Evolutionary conservation across 2,329 filamentous ascomycete species (phyloP), one percentile per base, ranked within the genome.

Genomic region (Fusarium tuaranense): DNA sequence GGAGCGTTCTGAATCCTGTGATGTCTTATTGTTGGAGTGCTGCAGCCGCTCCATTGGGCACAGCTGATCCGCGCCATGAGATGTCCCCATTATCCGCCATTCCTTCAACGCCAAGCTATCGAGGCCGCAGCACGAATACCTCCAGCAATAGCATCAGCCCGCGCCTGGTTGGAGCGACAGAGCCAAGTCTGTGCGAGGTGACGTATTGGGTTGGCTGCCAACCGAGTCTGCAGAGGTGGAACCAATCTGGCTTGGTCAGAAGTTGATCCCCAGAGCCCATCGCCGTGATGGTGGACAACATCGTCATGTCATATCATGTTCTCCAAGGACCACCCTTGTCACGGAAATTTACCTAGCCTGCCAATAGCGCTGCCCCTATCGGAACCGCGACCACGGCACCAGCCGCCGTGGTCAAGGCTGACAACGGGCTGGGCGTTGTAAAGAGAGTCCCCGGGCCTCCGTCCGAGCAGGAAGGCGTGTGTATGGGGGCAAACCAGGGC

Each of bases 231-330:
- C 55, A 72, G 55, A 71, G 39, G 63, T 70, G 68, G 64, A 68
- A 63, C 55, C 34, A 64, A 27, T 41, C 60, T 57, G 64, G 48
- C 64, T 58, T 65, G 65, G 60, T 69, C 58, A 65, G 65, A 73
- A 67, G 65, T 69, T 69, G 66, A 67, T 67, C 61, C 67, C 63
- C 67, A 71, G 67, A 57, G 46, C 61, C 63, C 68, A 66, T 72
- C 65, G 62, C 27, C 9, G 48, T 38, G 53, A 57, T 58, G 34
- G 53, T 39, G 65, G 27, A 62, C 62, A 63, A 62, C 65, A 72
- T 75, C 68, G 63, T 74, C 75, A 70, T 79, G 69, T 78, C 77
- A 78, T 76, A 77, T 79, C 76, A 78, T 78, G 58, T 58, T 32
- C 34, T 71, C 61, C 72, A 69, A 57, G 67, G 71, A 68, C 27